Evolutionary conservation across 345 rosid genomes (phyloP).

Genomic region (Leavenworthia alabamica): DNA sequence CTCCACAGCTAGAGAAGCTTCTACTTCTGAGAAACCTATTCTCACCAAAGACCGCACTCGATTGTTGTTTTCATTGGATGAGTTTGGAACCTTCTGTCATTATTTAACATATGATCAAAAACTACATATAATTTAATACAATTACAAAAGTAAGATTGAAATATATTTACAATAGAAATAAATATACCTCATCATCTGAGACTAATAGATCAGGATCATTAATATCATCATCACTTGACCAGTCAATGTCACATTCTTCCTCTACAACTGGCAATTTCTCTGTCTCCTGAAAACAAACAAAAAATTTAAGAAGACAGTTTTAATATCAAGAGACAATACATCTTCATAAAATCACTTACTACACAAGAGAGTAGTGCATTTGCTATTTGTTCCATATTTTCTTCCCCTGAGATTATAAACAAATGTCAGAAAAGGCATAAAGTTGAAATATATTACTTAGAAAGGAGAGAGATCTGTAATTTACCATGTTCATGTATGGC

Average conservation of each 20-base stretch:
- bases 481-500: slow-evolving; percentile 66
- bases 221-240: too few relatives aligned
- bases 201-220: too few relatives aligned
- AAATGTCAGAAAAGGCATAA: neutral
- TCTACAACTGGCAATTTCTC: slow-evolving; percentile 36
- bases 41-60: too few relatives aligned
- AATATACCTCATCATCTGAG: slow-evolving; percentile 59
- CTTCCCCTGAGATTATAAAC: slow-evolving; percentile 45
- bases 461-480: too few relatives aligned
- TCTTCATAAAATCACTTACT: slow-evolving; percentile 33
- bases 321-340: neutral
- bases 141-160: neutral
- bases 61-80: too few relatives aligned
- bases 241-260: slow-evolving; percentile 37
- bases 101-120: slow-evolving; percentile 33
- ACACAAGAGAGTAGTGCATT: slow-evolving; percentile 49
- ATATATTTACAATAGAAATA: neutral
- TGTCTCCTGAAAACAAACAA: slow-evolving; percentile 44
- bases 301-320: neutral
- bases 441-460: too few relatives aligned
- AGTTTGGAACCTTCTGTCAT: too few relatives aligned
- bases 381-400: slow-evolving; percentile 40
- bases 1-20: slow-evolving; percentile 66
- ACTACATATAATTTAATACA: neutral
- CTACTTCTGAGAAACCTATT: slow-evolving; percentile 64